These are phyloP conservation scores for Lactifluus subvellereus DNA, from an alignment of 768 basidiomycete genomes.

Conservation along the genomic window DNA sequence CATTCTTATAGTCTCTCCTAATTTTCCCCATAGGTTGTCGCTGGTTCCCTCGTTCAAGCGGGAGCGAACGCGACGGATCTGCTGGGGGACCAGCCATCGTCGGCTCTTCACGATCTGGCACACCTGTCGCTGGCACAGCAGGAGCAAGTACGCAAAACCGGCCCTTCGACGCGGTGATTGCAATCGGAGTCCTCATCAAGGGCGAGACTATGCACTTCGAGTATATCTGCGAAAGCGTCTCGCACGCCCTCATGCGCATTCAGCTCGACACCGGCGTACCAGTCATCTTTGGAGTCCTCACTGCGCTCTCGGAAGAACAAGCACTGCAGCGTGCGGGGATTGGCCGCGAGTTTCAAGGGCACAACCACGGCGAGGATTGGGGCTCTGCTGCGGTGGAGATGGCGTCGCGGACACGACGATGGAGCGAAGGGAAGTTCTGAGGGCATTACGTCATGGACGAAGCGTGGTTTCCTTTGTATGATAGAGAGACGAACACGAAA, in stretches of 20 bases:
- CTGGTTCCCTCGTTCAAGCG: slow-evolving; percentile 79
- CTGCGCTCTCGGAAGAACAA: slow-evolving; percentile 88
- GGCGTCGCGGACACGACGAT: slow-evolving; percentile 59
- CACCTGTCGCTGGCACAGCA: slow-evolving; percentile 42
- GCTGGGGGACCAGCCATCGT: slow-evolving; percentile 57
- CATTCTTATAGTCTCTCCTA: background rate
- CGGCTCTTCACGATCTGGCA: slow-evolving; percentile 44
- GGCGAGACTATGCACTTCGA: slow-evolving; percentile 99
- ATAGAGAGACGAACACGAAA: background rate
- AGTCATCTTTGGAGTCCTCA: slow-evolving; percentile 95
- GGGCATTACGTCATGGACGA: background rate
- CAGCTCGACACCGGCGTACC: slow-evolving; percentile 92
- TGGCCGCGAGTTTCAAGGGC: slow-evolving; percentile 64
- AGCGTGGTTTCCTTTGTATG: background rate
- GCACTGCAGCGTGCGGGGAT: slow-evolving; percentile 93
- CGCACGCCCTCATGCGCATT: slow-evolving; percentile 90
- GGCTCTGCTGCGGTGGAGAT: slow-evolving; percentile 95
- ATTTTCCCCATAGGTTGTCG: slow-evolving; percentile 59
- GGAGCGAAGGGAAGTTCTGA: slow-evolving; percentile 64
- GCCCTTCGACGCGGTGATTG: slow-evolving; percentile 93
- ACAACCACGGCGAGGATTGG: slow-evolving; percentile 99
- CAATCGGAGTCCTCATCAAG: slow-evolving; percentile 97
- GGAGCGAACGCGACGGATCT: slow-evolving; percentile 76
- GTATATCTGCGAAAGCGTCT: slow-evolving; percentile 93
- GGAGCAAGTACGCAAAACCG: slow-evolving; percentile 38